Conservation (phyloP, 345 rosid genomes). For the Microcos paniculata region DNA sequence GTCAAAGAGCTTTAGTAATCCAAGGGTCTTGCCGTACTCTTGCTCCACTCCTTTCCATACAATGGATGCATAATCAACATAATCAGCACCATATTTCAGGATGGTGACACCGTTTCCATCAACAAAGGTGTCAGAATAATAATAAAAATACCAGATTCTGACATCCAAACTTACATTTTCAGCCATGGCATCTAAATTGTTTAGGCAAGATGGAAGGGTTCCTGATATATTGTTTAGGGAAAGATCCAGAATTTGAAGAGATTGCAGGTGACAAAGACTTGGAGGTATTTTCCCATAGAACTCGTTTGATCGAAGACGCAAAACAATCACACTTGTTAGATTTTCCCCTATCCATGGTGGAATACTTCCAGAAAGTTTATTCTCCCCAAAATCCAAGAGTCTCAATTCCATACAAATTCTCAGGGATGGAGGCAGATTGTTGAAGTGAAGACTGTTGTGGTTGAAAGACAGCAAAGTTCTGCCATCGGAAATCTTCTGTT, state of each 20-base stretch:
- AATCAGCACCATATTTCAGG: background rate
- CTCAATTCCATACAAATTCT: background rate
- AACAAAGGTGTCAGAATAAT: background rate
- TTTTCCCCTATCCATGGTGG: too few species aligned
- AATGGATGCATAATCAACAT: background rate
- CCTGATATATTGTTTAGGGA: slow-evolving; percentile 5
- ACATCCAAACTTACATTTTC: background rate
- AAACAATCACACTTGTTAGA: too few species aligned
- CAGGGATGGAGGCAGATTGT: slow-evolving; percentile 15
- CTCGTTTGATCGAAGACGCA: background rate
- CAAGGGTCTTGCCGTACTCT: background rate
- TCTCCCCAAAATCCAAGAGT: slow-evolving; percentile 25
- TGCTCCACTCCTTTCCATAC: slow-evolving; percentile 15
- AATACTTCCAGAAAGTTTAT: too few species aligned
- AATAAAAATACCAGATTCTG: background rate
- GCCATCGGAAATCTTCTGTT: too few species aligned
- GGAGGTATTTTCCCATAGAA: too few species aligned
- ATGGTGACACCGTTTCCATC: background rate
- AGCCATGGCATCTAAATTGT: slow-evolving; percentile 10
- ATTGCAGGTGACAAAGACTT: background rate
- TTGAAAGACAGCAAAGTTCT: too few species aligned
- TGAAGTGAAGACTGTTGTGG: too few species aligned
- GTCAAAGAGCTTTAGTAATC: slow-evolving; percentile 14
- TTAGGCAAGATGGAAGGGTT: background rate
- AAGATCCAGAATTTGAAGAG: slow-evolving; percentile 5